Percentiles rank a stretch among this genome's conserved stretches.
Evolutionary conservation across 495 filamentous ascomycete genomes (phyloP).

Genomic region (Neohortaea acidophila): DNA sequence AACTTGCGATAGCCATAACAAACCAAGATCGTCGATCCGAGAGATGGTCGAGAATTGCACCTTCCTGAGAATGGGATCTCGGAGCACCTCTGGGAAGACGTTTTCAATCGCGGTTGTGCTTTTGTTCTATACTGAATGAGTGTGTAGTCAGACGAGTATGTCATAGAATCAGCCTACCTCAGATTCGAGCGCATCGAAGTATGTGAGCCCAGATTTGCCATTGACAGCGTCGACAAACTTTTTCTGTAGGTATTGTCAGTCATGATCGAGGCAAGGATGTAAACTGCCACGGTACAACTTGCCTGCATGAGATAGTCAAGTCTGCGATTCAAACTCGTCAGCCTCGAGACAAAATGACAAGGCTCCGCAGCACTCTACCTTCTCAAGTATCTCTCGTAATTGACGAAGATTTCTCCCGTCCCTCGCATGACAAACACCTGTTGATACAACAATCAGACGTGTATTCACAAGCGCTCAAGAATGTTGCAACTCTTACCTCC

Average conservation of each 20-base stretch:
- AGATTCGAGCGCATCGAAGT: slow-evolving; percentile 83
- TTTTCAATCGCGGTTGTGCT: slow-evolving; percentile 80
- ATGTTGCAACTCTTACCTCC: slow-evolving; percentile 45
- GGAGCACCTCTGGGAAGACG: slow-evolving; percentile 79
- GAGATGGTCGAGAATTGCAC: slow-evolving; percentile 86
- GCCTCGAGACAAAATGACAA: too few relatives aligned
- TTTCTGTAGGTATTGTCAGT: slow-evolving; percentile 34
- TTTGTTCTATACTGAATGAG: slow-evolving; percentile 42
- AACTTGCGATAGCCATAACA: slow-evolving; percentile 19
- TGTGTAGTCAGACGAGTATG: not conserved
- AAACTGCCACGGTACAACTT: slow-evolving; percentile 15
- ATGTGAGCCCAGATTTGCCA: slow-evolving; percentile 81
- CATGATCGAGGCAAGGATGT: not conserved
- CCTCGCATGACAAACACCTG: slow-evolving; percentile 85
- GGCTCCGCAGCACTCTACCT: too few relatives aligned
- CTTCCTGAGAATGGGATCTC: slow-evolving; percentile 73
- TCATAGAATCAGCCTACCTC: slow-evolving; percentile 49
- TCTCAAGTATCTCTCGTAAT: slow-evolving; percentile 75
- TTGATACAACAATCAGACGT: slow-evolving; percentile 13
- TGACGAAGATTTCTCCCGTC: slow-evolving; percentile 79
- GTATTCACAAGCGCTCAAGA: too few relatives aligned
- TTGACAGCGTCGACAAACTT: slow-evolving; percentile 92
- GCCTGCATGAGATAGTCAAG: slow-evolving; percentile 92
- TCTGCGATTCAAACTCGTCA: too few relatives aligned
- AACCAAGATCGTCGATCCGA: slow-evolving; percentile 78